Percentiles rank a stretch among this genome's conserved stretches.
phyloP scores from a whole-genome alignment of 2,329 filamentous ascomycete genomes.

The Chaetomium olivaceum region DNA sequence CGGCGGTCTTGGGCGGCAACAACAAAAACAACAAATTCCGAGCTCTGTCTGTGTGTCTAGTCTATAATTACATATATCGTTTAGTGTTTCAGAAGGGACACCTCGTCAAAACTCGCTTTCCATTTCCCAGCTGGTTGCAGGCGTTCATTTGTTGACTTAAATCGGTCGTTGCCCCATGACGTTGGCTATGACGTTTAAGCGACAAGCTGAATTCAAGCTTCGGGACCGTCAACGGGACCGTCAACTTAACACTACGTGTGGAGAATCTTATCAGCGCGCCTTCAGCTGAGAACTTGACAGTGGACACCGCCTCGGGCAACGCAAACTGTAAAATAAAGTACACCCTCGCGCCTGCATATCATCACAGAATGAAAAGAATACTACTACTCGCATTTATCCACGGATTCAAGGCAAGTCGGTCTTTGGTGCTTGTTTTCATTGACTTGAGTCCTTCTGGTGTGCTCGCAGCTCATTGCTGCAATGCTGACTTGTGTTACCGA shows the following conservation, averaged over 20 bases:
- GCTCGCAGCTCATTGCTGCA: too few relatives aligned
- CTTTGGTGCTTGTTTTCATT: background rate
- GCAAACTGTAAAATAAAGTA: background rate
- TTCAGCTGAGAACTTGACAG: too few relatives aligned
- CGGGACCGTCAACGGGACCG: too few relatives aligned
- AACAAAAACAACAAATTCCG: too few relatives aligned
- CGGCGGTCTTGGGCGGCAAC: too few relatives aligned
- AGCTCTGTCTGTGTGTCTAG: too few relatives aligned
- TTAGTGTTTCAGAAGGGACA: too few relatives aligned
- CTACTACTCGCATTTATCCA: slow-evolving; percentile 73
- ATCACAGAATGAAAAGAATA: slow-evolving; percentile 46
- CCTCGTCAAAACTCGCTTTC: too few relatives aligned
- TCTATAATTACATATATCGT: too few relatives aligned
- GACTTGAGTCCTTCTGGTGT: background rate
- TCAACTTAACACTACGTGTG: background rate
- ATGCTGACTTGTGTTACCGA: background rate
- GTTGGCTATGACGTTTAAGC: slow-evolving; percentile 1
- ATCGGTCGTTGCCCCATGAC: background rate
- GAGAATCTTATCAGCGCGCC: background rate
- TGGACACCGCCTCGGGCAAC: background rate
- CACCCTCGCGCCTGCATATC: background rate
- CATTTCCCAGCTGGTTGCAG: too few relatives aligned
- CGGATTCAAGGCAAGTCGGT: slow-evolving; percentile 42
- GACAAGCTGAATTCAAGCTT: background rate
- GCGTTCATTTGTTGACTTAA: background rate